phyloP scores from a whole-genome alignment of 306 rosid species.

The apple (Malus domestica) region ASM211411v1 NC_041790.1:37570001-37570500 shows the following conservation, averaged over 20 bases:
- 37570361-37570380: neutral
- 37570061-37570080: neutral
- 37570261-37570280: conserved; percentile 3
- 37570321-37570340: neutral
- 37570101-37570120: conserved; percentile 34
- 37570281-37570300: conserved; percentile 4
- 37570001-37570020: neutral
- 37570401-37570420: neutral
- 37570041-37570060: conserved; percentile 26
- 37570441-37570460: too few relatives aligned
- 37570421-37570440: neutral
- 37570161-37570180: conserved; percentile 45
- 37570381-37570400: neutral
- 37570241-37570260: conserved; percentile 10
- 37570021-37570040: conserved; percentile 23
- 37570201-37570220: conserved; percentile 18
- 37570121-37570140: conserved; percentile 10
- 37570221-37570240: conserved; percentile 3
- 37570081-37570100: conserved; percentile 14
- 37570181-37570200: conserved; percentile 46
- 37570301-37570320: conserved; percentile 22
- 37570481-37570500: too few relatives aligned
- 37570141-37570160: conserved; percentile 22
- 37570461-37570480: too few relatives aligned
- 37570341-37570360: neutral